Conservation (phyloP, 2,329 filamentous ascomycete genomes). For the Fusarium virguliforme region DNA sequence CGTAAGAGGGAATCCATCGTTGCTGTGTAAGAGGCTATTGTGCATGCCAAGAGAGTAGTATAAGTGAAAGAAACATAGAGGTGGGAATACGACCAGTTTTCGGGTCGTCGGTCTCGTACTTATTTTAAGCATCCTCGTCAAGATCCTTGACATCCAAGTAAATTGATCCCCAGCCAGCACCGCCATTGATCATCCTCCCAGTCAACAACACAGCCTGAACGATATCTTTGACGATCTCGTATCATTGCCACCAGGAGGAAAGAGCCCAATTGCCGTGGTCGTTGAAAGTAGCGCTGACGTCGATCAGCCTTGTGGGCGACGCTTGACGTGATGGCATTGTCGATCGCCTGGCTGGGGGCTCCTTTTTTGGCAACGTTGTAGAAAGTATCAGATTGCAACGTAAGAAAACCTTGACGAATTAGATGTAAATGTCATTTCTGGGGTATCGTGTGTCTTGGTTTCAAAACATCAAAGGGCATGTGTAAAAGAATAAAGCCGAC, state of each 20-base stretch:
- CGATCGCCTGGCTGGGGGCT: not conserved
- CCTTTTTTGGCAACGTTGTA: constrained; percentile 2
- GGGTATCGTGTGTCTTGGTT: not conserved
- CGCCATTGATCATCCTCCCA: constrained; percentile 2
- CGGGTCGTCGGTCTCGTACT: not conserved
- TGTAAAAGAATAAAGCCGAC: not conserved
- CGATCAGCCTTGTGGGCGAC: not conserved
- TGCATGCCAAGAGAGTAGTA: not conserved
- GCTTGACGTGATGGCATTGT: constrained; percentile 7
- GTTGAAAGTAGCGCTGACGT: constrained; percentile 2
- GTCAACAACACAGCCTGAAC: not conserved
- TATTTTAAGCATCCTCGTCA: constrained; percentile 1
- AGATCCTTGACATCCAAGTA: not conserved
- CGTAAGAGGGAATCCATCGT: not conserved
- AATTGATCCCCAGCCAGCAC: not conserved
- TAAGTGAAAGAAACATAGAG: not conserved
- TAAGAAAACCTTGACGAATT: not conserved
- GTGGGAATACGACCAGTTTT: not conserved
- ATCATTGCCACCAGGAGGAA: not conserved
- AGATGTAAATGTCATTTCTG: not conserved
- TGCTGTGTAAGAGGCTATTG: not conserved
- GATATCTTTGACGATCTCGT: constrained; percentile 1
- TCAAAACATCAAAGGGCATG: not conserved
- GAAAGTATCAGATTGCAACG: not conserved
- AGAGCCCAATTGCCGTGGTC: not conserved